phyloP scores from a whole-genome alignment of 331 rosid species.

The Stylosanthes scabra region DNA sequence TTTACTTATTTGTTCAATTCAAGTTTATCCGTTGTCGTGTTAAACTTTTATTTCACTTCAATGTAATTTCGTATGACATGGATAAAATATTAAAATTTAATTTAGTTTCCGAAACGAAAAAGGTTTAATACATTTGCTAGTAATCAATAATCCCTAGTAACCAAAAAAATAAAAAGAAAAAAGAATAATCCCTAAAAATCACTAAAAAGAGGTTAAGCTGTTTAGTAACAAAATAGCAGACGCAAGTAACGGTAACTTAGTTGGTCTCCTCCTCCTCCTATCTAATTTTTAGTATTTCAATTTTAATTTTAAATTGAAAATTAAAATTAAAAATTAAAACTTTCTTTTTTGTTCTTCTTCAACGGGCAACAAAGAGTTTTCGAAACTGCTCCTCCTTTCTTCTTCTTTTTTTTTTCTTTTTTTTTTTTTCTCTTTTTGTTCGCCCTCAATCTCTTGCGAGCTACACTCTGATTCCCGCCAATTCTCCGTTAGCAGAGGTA shows the following conservation, averaged over 20 bases:
- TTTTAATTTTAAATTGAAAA: not conserved
- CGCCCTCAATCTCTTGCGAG: constrained; percentile 30
- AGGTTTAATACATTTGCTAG: no score
- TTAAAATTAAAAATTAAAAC: not conserved
- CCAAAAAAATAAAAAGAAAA: no score
- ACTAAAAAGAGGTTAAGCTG: no score
- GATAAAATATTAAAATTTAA: no score
- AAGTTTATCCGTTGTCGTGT: no score
- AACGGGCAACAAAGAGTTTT: constrained; percentile 99
- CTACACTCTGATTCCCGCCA: constrained; percentile 84
- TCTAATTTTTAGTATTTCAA: not conserved
- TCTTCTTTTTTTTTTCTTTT: not conserved
- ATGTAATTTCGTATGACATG: no score
- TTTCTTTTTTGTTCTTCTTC: constrained; percentile 60
- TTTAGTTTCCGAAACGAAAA: no score
- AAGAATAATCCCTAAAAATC: no score
- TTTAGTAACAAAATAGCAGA: no score
- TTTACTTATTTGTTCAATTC: no score
- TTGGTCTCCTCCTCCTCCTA: constrained; percentile 76
- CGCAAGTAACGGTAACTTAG: constrained; percentile 65
- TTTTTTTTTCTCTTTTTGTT: constrained; percentile 33
- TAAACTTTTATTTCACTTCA: no score
- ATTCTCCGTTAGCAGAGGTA: constrained; percentile 64
- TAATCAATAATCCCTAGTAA: no score
- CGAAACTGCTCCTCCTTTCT: constrained; percentile 51